Base-by-base conservation (phyloP, 2,329 filamentous ascomycete genomes). In the Lachnum nothofagi region DNA sequence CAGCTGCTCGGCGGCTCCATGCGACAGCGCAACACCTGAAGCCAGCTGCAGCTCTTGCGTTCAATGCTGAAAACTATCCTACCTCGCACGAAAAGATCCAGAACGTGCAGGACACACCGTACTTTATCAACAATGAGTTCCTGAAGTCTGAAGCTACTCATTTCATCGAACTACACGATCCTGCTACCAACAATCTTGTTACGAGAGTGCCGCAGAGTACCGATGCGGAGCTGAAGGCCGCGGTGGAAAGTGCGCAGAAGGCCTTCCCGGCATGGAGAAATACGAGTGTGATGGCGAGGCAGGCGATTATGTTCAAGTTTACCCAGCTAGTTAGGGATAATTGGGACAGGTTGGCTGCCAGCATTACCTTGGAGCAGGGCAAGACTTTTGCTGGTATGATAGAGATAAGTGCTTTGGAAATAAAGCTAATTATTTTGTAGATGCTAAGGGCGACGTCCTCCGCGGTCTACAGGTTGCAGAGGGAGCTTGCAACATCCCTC, bases 241-340 rank as follows among this genome's bases (percentile, higher is more conserved):
- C 83, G 5, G 85, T 91, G 2, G 84, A 80, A 57, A 88, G 85
- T 64, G 87, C 88, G 4, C 72, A 85, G 70, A 82, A 80, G 70
- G 88, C 88, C 1, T 91, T 88, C 67, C 79, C 82, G 56, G 74
- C 74, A 43, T 93, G 88, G 88, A 80, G 75, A 60, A 75, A 77
- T 55, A 91, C 81, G 22, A 87, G 81, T 65, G 73, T 91, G 55
- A 76, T 93, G 57, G 73, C 79, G 54, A 77, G 87, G 55, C 88
- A 93, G 75, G 82, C 88, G 71, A 84, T 91, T 71, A 89, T 91
- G 85, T 91, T 93, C 77, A 86, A 85, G 69, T 90, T 89, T 63
- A 86, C 89, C 27, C 77, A 78, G 25, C 73, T 93, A 63, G 88
- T 93, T 66, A 76, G 86, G 44, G 84, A 91, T 71, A 85, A 93